phyloP scores from a whole-genome alignment of 257 asterid genomes.

The Solanum chiquidenum region DNA sequence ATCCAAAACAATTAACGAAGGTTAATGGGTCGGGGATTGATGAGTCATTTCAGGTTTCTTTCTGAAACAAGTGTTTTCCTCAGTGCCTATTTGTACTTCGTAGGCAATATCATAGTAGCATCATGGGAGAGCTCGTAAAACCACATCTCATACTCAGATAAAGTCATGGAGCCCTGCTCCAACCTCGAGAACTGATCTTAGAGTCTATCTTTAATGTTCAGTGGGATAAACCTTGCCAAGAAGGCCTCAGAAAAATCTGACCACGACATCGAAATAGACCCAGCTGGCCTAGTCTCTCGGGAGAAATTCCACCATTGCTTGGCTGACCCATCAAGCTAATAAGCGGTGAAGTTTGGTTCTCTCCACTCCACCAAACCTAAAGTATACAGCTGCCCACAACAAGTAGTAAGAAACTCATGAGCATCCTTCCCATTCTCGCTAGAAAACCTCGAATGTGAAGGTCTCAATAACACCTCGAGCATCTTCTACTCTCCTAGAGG shows the following conservation, averaged over 20 bases:
- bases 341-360: neutral
- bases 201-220: neutral
- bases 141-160: neutral
- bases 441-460: neutral
- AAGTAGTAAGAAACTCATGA: neutral
- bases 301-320: neutral
- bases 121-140: neutral
- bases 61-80: neutral
- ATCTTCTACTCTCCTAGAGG: neutral
- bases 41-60: neutral
- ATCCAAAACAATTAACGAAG: neutral
- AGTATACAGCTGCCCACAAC: neutral
- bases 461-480: neutral
- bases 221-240: neutral
- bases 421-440: neutral
- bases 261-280: neutral
- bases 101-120: neutral
- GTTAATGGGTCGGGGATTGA: neutral
- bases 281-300: neutral
- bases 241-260: neutral
- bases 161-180: neutral
- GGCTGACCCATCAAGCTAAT: neutral
- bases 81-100: neutral
- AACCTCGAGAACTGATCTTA: neutral
- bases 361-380: neutral